Percentiles rank a stretch among this genome's conserved stretches.
These are phyloP conservation scores for Curvularia hawaiiensis DNA, from an alignment of 2,329 filamentous ascomycete species.

Conservation along the genomic window DNA sequence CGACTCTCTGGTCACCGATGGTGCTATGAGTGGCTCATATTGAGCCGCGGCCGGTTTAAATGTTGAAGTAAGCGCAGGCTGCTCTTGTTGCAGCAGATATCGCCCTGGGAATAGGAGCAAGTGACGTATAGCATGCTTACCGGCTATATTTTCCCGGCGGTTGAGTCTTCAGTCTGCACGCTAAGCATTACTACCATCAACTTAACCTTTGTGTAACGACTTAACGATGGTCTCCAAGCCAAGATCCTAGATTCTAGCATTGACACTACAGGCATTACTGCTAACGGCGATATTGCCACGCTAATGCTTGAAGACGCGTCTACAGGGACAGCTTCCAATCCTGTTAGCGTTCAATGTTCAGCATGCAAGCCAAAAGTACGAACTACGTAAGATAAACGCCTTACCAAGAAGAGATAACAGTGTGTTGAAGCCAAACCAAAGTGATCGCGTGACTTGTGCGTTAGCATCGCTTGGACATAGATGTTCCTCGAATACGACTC, in stretches of 20 bases:
- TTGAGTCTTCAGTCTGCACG: constrained; percentile 44
- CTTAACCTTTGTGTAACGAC: constrained; percentile 39
- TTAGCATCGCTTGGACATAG: background rate
- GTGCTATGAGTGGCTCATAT: constrained; percentile 20
- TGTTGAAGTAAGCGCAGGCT: constrained; percentile 21
- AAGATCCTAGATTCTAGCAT: constrained; percentile 49
- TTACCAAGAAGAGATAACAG: background rate
- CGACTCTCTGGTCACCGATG: constrained; percentile 32
- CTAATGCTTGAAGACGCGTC: constrained; percentile 28
- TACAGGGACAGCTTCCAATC: constrained; percentile 52
- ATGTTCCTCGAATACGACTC: background rate
- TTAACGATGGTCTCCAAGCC: constrained; percentile 44
- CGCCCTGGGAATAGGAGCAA: constrained; percentile 47
- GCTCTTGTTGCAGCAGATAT: constrained; percentile 41
- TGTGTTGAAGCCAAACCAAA: background rate
- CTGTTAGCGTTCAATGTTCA: constrained; percentile 58
- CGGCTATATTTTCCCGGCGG: constrained; percentile 39
- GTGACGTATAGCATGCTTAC: constrained; percentile 41
- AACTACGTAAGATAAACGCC: background rate
- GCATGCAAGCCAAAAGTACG: background rate
- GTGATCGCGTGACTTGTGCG: background rate
- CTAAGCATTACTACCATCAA: constrained; percentile 42
- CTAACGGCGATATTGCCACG: constrained; percentile 47
- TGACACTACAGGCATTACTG: constrained; percentile 52
- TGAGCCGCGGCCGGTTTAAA: background rate